These are phyloP conservation scores for Orobanche coerulescens DNA, from an alignment of 257 asterid genomes.

Conservation along the genomic window DNA sequence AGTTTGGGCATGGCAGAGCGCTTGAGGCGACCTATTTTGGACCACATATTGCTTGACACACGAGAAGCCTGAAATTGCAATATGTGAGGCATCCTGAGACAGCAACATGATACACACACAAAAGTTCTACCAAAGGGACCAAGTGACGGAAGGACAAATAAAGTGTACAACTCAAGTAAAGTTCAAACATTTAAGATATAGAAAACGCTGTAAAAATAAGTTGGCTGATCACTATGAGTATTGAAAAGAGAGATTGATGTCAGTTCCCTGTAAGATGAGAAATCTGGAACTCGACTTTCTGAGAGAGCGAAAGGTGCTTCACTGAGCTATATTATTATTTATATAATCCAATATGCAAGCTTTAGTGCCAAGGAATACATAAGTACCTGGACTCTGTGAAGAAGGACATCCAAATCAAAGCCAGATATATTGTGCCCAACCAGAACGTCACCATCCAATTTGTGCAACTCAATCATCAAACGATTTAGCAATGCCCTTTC, in stretches of 20 bases:
- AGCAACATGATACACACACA: constrained; percentile 4
- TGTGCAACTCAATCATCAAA: constrained; percentile 80
- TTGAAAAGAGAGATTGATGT: not conserved
- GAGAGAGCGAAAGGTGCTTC: constrained; percentile 12
- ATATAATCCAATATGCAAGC: constrained; percentile 7
- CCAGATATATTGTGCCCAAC: constrained; percentile 98
- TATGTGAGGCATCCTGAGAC: constrained; percentile 22
- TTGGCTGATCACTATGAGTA: not conserved
- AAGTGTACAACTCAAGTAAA: not conserved
- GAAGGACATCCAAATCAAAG: constrained; percentile 96
- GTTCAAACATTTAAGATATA: not conserved
- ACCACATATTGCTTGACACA: constrained; percentile 79
- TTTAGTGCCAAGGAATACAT: constrained; percentile 14
- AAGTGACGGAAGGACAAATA: constrained; percentile 1
- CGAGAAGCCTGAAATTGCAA: constrained; percentile 55
- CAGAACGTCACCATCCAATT: constrained; percentile 84
- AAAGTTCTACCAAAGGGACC: constrained; percentile 7
- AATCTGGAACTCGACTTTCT: constrained; percentile 20
- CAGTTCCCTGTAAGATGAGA: not conserved
- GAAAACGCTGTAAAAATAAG: not conserved
- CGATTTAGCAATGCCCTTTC: constrained; percentile 94
- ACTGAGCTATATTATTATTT: constrained; percentile 11
- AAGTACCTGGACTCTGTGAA: constrained; percentile 91
- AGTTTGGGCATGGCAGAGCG: constrained; percentile 91
- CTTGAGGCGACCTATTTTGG: constrained; percentile 90